A percentile compares a stretch with the other conserved stretches of the same genome.
These are phyloP conservation scores for Leucocoprinus leucothites DNA, from an alignment of 768 basidiomycete species.

Conservation along the genomic window DNA sequence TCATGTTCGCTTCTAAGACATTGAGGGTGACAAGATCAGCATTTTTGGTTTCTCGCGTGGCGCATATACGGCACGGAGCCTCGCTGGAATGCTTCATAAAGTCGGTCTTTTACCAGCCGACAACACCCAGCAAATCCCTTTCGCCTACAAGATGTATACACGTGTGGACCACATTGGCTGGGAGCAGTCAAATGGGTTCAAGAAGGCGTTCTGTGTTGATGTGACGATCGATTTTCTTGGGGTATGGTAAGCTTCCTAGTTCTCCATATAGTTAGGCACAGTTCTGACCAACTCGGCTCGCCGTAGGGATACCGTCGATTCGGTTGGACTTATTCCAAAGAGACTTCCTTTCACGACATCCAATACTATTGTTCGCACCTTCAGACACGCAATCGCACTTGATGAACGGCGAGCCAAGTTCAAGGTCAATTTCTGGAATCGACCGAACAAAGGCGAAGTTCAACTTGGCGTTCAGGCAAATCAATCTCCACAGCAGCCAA, in stretches of 20 bases:
- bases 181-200: slow-evolving; percentile 51
- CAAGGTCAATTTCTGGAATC: slow-evolving; percentile 50
- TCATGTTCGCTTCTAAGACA: slow-evolving; percentile 26
- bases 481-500: background rate
- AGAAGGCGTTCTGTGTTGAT: slow-evolving; percentile 49
- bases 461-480: slow-evolving; percentile 20
- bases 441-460: slow-evolving; percentile 26
- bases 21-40: slow-evolving; percentile 54
- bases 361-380: slow-evolving; percentile 51
- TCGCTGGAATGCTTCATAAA: slow-evolving; percentile 48
- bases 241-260: slow-evolving; percentile 39
- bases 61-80: slow-evolving; percentile 54
- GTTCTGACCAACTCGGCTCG: background rate
- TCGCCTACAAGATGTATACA: slow-evolving; percentile 63
- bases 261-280: background rate
- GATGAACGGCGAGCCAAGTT: slow-evolving; percentile 63
- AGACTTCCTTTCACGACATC: slow-evolving; percentile 57
- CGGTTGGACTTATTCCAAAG: slow-evolving; percentile 52
- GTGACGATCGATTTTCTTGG: slow-evolving; percentile 59
- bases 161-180: slow-evolving; percentile 46
- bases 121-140: slow-evolving; percentile 55
- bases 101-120: slow-evolving; percentile 45
- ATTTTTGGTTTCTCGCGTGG: slow-evolving; percentile 69
- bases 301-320: slow-evolving; percentile 66
- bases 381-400: slow-evolving; percentile 65